Base-by-base conservation (phyloP, 2,329 filamentous ascomycete genomes). In the Talaromyces sp. region DNA sequence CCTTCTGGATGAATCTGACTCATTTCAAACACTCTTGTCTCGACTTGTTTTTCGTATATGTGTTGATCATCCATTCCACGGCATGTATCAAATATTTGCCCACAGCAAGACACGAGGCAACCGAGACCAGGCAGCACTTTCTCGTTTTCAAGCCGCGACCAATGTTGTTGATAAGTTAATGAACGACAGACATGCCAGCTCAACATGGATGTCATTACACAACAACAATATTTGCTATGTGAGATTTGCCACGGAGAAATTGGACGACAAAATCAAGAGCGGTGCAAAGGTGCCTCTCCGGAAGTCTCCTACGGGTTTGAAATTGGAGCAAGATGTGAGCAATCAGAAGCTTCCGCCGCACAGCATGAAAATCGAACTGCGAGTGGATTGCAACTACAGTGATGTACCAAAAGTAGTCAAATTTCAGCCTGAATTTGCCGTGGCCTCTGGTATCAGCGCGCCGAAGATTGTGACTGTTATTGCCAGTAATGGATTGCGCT, bases 31-130 rank as follows among this genome's bases (percentile, higher is more conserved):
- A 47, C 82, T 94, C 1, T 82, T 99, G 1, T 86, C 87, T 60
- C 82, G 83, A 1, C 81, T 99, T 19, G 88, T 98, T 3, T 87
- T 88, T 72, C 88, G 88, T 9, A 97, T 99, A 63, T 98, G 94
- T 73, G 83, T 86, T 11, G 93, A 99, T 65, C 95, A 99, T 77
- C 96, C 95, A 0, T 97, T 93, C 75, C 96, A 99, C 74, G 93
- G 93, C 58, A 94, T 98, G 88, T 96, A 99, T 75, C 93, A 98
- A 71, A 92, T 99, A 48, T 97, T 94, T 82, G 91, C 93, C 2
- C 89, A 90, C 24, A 88, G 87, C 52, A 90, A 88, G 71, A 87
- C 85, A 60, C 88, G 89, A 70, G 83, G 76, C 60, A 79, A 83
- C 61, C 88, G 90, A 70, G 94, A 97, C 69, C 87, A 90, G 47